phyloP scores from a whole-genome alignment of 2,329 filamentous ascomycete species.

The Penicillium sclerotigenum region DNA sequence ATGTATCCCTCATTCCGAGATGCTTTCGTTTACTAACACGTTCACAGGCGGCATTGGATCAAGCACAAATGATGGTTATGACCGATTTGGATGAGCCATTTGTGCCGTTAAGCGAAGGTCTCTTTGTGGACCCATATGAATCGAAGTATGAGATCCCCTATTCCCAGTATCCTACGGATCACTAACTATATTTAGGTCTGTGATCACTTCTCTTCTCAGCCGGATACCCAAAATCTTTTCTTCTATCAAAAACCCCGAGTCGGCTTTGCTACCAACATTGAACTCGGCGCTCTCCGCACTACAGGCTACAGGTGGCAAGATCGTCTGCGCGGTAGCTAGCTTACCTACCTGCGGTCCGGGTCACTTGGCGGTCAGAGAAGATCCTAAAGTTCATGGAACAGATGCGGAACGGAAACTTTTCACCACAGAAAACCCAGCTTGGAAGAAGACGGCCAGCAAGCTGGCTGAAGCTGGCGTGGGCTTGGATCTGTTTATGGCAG shows the following conservation, averaged over 20 bases:
- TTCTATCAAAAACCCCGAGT: conserved; percentile 83
- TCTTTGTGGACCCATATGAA: conserved; percentile 93
- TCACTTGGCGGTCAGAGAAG: conserved; percentile 78
- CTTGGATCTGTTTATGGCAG: conserved; percentile 89
- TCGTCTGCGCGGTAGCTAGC: conserved; percentile 81
- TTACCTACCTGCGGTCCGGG: conserved; percentile 91
- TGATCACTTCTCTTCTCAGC: conserved; percentile 83
- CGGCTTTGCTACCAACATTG: conserved; percentile 78
- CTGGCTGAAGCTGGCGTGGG: conserved; percentile 86
- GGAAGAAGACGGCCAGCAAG: conserved; percentile 80
- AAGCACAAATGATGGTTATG: conserved; percentile 98
- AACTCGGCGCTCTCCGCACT: conserved; percentile 82
- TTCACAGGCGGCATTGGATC: conserved; percentile 65
- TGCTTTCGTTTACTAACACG: conserved; percentile 22
- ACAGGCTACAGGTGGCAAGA: conserved; percentile 83
- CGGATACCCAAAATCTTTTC: conserved; percentile 84
- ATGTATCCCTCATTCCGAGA: conserved; percentile 40
- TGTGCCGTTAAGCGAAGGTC: conserved; percentile 80
- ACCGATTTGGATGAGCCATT: conserved; percentile 96
- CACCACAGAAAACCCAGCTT: conserved; percentile 82
- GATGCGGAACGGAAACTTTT: conserved; percentile 92
- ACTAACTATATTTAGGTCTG: conserved; percentile 49
- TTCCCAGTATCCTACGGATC: not conserved
- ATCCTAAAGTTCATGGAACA: conserved; percentile 77
- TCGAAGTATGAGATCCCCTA: conserved; percentile 59